A percentile compares a stretch with the other conserved stretches of the same genome.
These are phyloP conservation scores for Lenzites betulinus DNA, from an alignment of 768 basidiomycete genomes.

Conservation along the genomic window DNA sequence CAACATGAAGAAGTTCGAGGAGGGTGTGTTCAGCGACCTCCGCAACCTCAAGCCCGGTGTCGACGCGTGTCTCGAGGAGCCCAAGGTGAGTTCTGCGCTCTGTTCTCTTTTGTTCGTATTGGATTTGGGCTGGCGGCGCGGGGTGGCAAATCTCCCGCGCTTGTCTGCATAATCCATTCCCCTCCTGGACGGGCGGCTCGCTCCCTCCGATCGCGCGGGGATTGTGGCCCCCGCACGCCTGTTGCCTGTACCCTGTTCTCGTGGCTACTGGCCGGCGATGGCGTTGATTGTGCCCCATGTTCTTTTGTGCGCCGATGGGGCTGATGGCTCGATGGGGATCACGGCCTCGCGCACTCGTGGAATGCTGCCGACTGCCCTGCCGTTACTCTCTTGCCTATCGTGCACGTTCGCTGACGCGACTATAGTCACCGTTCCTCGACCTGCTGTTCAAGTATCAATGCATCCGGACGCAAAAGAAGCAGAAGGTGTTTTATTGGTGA, in stretches of 20 bases:
- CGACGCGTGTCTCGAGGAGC: slow-evolving; percentile 92
- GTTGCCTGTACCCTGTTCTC: neutral
- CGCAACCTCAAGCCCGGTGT: slow-evolving; percentile 92
- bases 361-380: neutral
- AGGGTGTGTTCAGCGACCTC: slow-evolving; percentile 93
- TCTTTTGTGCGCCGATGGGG: neutral
- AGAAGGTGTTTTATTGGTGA: slow-evolving; percentile 98
- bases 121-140: neutral
- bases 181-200: neutral
- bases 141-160: neutral
- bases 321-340: neutral
- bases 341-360: neutral
- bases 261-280: neutral
- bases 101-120: neutral
- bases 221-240: neutral
- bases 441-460: slow-evolving; percentile 95
- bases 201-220: slow-evolving; percentile 7
- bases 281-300: neutral
- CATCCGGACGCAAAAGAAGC: slow-evolving; percentile 97
- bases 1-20: slow-evolving; percentile 97
- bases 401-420: slow-evolving; percentile 16
- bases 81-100: slow-evolving; percentile 62
- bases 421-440: slow-evolving; percentile 88
- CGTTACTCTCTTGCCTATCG: neutral
- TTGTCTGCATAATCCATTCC: neutral